Base-by-base conservation (phyloP, 208 protist genomes). In the Crithidia fasciculata region DNA sequence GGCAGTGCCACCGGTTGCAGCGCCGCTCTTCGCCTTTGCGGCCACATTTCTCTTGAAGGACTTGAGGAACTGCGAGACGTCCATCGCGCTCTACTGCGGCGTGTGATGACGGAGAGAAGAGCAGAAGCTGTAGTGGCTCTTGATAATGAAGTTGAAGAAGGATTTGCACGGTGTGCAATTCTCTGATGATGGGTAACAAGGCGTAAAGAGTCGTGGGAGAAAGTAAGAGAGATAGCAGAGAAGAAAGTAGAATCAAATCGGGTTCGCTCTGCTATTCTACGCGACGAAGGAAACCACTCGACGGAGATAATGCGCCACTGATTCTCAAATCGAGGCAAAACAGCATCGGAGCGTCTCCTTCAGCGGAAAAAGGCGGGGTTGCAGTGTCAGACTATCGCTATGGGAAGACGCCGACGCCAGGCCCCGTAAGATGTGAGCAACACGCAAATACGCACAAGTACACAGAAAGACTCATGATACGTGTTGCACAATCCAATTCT, bases 1-100 rank as follows among this genome's bases (percentile, higher is more conserved):
- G 43, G 6, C 18, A 5, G 28, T 47, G 18, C 72, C 39, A 4
- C 36, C 9, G 12, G 13, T 45, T 1, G 47, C 10, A 13, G 49
- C 3, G 13, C n/a, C 43, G 10, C 9, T 3, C 28, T 67, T 72
- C 2, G 52, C 53, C 18, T 70, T 77, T 12, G 36, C 59, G 12
- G 74, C 55, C 0, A 76, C 49, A 9, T 68, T 76, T 39, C 83
- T 83, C 59, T 89, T 94, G 40, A 94, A 86, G 18, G 83, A 82
- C 63, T 89, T 94, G 4, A 94, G 69, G 80, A 94, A 94, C 16
- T 78, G 77, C 6, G 82, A 88, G 49, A 94, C 89, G 63, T 92
- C 76, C 89, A 94, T 94, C 41, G 16, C 55, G 4, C 18, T 0
- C 10, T 6, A 41, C 16, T 4, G 19, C 2, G 10, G 13, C 9